These are phyloP conservation scores for Macadamia tetraphylla DNA, from an alignment of 164 flowering plant species.

Conservation along the genomic window DNA sequence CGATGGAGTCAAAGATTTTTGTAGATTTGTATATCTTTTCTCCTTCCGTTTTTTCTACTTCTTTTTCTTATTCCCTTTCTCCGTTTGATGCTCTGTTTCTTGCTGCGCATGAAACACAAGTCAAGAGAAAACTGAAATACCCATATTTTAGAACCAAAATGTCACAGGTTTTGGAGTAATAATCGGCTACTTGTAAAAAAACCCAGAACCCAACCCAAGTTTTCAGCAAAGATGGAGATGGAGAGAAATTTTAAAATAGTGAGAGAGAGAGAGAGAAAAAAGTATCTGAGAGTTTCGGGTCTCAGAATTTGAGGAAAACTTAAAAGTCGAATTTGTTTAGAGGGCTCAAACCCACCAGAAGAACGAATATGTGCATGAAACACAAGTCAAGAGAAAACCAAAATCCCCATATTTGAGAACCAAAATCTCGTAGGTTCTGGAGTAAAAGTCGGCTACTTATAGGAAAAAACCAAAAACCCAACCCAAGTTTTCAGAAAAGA, in stretches of 20 bases:
- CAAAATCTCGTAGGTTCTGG: constrained; percentile 11
- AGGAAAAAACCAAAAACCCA: neutral
- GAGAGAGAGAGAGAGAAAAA: neutral
- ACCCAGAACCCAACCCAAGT: constrained; percentile 4
- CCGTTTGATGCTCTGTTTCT: too few species aligned
- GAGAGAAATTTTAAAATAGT: neutral
- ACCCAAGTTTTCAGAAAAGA: constrained; percentile 4
- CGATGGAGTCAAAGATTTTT: too few species aligned
- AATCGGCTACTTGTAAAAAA: constrained; percentile 6
- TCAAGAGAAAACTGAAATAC: constrained; percentile 3
- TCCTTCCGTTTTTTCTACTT: too few species aligned
- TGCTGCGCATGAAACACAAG: neutral
- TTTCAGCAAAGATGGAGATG: neutral
- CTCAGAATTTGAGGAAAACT: neutral
- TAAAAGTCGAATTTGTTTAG: too few species aligned
- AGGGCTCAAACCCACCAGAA: too few species aligned
- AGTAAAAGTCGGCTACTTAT: constrained; percentile 6
- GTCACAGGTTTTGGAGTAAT: constrained; percentile 5
- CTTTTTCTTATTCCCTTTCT: too few species aligned
- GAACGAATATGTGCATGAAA: too few species aligned
- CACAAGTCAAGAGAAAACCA: neutral
- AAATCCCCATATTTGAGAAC: constrained; percentile 3
- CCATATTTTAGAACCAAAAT: constrained; percentile 6
- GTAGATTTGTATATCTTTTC: too few species aligned
- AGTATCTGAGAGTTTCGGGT: constrained; percentile 3